Conservation (phyloP, 2,329 filamentous ascomycete genomes). For the Sporothrix pseudoabietina region DNA sequence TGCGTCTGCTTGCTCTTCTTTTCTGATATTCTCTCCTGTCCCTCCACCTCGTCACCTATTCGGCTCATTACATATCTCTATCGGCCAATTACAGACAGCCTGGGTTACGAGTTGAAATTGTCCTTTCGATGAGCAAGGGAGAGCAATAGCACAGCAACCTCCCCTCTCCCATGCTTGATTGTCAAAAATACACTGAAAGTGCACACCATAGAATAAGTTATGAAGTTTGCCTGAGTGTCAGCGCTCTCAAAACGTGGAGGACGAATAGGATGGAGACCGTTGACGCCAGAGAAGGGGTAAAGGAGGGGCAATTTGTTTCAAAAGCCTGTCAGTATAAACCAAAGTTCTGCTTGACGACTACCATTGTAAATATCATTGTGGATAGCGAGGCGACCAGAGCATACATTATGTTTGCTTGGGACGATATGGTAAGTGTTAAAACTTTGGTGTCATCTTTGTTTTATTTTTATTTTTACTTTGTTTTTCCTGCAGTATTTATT, state of each 20-base stretch:
- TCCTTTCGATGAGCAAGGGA: background rate
- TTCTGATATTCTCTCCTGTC: background rate
- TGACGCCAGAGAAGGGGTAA: background rate
- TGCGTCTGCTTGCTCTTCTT: background rate
- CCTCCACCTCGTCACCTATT: background rate
- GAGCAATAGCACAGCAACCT: background rate
- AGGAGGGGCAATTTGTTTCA: slow-evolving; percentile 1
- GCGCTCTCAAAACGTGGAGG: background rate
- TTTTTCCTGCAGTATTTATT: no score
- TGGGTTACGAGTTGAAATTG: background rate
- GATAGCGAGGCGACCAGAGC: background rate
- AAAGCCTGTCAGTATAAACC: background rate
- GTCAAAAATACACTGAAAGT: background rate
- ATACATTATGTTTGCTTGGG: background rate
- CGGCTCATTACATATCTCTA: background rate
- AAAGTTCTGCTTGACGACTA: background rate
- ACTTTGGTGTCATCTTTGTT: no score
- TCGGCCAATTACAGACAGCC: background rate
- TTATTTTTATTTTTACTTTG: no score
- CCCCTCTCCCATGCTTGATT: background rate
- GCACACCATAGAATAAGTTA: background rate
- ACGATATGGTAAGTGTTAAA: no score
- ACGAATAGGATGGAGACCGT: background rate
- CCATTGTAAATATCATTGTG: background rate
- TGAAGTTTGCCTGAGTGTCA: background rate